Conservation (phyloP, 768 basidiomycete genomes). For the Lactifluus hygrophoroides region DNA sequence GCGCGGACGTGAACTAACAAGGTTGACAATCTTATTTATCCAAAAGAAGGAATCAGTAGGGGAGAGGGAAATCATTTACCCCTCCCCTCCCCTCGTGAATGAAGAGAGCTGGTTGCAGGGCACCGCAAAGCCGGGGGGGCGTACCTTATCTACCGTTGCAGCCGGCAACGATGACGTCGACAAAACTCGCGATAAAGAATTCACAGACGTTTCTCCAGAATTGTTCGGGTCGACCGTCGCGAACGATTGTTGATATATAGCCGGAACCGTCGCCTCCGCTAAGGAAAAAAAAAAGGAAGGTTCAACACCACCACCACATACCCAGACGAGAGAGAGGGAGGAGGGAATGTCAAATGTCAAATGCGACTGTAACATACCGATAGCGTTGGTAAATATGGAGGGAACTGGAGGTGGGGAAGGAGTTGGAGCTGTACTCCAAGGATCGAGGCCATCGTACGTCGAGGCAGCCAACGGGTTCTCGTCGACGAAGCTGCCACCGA, state of each 20-base stretch:
- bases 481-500: constrained; percentile 67
- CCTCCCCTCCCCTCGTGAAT: too few relatives aligned
- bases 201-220: constrained; percentile 74
- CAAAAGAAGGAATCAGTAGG: neutral
- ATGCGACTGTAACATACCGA: too few relatives aligned
- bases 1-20: constrained; percentile 71
- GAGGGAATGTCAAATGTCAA: too few relatives aligned
- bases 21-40: constrained; percentile 69
- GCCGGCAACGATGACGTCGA: constrained; percentile 73
- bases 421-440: constrained; percentile 65
- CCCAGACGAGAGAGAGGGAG: too few relatives aligned
- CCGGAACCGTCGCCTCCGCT: constrained; percentile 78
- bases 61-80: too few relatives aligned
- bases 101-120: too few relatives aligned
- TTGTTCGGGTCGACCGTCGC: constrained; percentile 60
- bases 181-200: constrained; percentile 71
- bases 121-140: constrained; percentile 10
- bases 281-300: too few relatives aligned
- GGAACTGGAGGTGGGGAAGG: constrained; percentile 55
- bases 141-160: constrained; percentile 72
- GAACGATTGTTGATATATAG: constrained; percentile 68
- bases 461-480: constrained; percentile 65
- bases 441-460: constrained; percentile 65
- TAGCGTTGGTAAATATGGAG: constrained; percentile 30
- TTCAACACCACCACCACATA: too few relatives aligned